A percentile compares a stretch with the other conserved stretches of the same genome.
Conservation (phyloP, 805 yeast genomes). For the Pichia kluyveri region DNA sequence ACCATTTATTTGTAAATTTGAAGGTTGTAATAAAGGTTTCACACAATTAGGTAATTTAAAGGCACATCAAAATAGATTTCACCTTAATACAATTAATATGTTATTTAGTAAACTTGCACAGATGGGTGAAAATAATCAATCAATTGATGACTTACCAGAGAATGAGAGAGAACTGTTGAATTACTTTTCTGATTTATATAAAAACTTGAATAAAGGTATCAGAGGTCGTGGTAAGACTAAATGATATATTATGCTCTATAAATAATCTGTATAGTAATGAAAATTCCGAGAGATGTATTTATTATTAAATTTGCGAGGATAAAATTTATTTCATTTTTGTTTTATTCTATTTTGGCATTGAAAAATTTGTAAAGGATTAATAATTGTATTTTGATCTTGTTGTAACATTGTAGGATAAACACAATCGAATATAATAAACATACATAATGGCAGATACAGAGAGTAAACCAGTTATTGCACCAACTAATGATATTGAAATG, state of each 20-base stretch:
- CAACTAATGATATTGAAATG: neutral
- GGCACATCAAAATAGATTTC: conserved; percentile 90
- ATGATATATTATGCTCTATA: no score
- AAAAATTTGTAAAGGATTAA: no score
- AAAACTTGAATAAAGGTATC: conserved; percentile 84
- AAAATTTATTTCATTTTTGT: no score
- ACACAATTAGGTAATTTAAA: conserved; percentile 91
- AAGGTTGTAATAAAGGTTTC: conserved; percentile 73
- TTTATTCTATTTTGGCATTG: no score
- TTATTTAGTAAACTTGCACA: conserved; percentile 63
- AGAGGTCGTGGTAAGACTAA: conserved; percentile 70
- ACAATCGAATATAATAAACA: neutral
- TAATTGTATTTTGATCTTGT: no score
- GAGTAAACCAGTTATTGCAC: neutral
- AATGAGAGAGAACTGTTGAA: conserved; percentile 62
- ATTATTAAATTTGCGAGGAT: no score
- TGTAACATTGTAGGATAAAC: no score
- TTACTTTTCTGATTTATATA: conserved; percentile 75
- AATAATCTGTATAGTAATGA: no score
- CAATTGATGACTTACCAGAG: conserved; percentile 38
- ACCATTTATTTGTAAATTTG: conserved; percentile 74
- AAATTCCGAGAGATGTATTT: no score
- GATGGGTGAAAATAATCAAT: conserved; percentile 36
- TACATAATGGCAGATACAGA: neutral
- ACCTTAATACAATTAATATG: conserved; percentile 56